Percentiles rank a stretch among this genome's conserved stretches.
phyloP scores from a whole-genome alignment of 2,329 filamentous ascomycete species.

The Venturia nashicola region DNA sequence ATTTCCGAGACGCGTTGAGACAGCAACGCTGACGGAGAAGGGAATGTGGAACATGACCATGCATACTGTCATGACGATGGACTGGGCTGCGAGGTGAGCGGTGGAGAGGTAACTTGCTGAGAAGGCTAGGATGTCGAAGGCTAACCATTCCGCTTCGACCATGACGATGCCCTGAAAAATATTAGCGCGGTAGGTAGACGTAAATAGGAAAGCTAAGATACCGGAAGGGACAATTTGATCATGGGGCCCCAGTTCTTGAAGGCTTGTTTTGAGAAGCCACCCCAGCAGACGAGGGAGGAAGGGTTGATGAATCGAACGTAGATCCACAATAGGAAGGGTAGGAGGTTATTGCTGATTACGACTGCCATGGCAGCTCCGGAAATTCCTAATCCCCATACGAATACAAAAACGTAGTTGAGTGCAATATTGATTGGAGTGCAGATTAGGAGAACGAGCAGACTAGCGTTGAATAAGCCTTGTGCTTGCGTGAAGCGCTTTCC shows the following conservation, averaged over 20 bases:
- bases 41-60: conserved; percentile 28
- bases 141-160: conserved; percentile 17
- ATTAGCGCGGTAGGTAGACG: no score
- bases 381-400: conserved; percentile 30
- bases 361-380: conserved; percentile 39
- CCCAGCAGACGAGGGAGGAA: conserved; percentile 33
- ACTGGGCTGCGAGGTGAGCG: conserved; percentile 16
- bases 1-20: conserved; percentile 26
- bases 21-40: conserved; percentile 27
- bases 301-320: conserved; percentile 32
- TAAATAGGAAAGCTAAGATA: no score
- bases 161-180: conserved; percentile 12
- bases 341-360: conserved; percentile 37
- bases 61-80: conserved; percentile 22
- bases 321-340: conserved; percentile 34
- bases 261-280: conserved; percentile 26
- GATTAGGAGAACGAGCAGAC: conserved; percentile 34
- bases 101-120: conserved; percentile 21
- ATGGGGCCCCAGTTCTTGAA: conserved; percentile 25
- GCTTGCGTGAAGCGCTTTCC: conserved; percentile 44
- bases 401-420: conserved; percentile 38
- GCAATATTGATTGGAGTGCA: conserved; percentile 37
- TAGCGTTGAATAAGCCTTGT: conserved; percentile 41
- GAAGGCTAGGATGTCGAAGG: conserved; percentile 18
- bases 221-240: conserved; percentile 15